Percentiles rank a stretch among this genome's conserved stretches.
Conservation (phyloP, 257 asterid species). For the Avicennia marina region DNA sequence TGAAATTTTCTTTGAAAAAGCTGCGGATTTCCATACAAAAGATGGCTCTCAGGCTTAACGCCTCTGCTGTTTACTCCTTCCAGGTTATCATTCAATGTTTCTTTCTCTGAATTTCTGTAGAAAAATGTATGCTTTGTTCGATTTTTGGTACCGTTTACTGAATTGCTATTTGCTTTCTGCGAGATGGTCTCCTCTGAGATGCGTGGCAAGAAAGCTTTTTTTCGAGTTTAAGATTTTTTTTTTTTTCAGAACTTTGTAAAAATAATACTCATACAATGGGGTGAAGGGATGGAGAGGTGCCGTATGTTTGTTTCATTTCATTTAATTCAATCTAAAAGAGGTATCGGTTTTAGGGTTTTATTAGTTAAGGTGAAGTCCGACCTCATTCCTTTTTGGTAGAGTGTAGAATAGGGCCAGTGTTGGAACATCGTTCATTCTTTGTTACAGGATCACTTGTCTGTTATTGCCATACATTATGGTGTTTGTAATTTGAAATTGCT, state of each 20-base stretch:
- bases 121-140: too few species aligned
- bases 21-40: too few species aligned
- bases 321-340: too few species aligned
- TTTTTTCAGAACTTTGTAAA: background rate
- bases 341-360: background rate
- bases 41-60: conserved; percentile 56
- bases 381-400: background rate
- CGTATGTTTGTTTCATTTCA: too few species aligned
- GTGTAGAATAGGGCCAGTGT: background rate
- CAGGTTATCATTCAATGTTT: conserved; percentile 29
- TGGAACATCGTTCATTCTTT: background rate
- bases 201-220: too few species aligned
- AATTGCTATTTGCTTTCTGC: too few species aligned
- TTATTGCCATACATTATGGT: too few species aligned
- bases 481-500: too few species aligned
- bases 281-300: background rate
- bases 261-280: background rate
- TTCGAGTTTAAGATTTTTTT: too few species aligned
- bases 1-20: too few species aligned
- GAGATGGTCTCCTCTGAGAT: too few species aligned
- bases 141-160: too few species aligned
- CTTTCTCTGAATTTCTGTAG: background rate
- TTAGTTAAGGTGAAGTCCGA: background rate
- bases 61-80: conserved; percentile 35
- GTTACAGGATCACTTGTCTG: background rate